A percentile compares a stretch with the other conserved stretches of the same genome.
Evolutionary conservation across 2,329 filamentous ascomycete genomes (phyloP).

Genomic region (Aspergillus melleus): DNA sequence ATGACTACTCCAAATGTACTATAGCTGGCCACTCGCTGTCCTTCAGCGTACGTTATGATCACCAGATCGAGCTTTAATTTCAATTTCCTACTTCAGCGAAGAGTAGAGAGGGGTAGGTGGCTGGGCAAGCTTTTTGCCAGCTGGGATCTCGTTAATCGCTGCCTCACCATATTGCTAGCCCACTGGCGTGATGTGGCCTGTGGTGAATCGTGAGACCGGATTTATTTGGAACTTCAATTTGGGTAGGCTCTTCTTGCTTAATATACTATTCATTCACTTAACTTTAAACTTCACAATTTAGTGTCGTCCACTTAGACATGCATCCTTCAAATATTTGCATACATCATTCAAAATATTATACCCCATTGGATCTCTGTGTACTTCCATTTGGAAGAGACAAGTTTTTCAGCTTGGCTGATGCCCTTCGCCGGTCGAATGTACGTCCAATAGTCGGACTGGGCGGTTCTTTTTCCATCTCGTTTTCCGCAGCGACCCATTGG

Average conservation of each 20-base stretch:
- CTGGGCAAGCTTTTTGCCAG: too few species aligned
- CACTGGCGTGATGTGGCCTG: too few species aligned
- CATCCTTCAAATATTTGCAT: not conserved
- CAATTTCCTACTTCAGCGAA: too few species aligned
- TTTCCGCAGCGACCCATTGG: not conserved
- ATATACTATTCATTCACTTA: not conserved
- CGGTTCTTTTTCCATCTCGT: not conserved
- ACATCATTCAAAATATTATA: not conserved
- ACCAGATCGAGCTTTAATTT: too few species aligned
- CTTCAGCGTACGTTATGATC: too few species aligned
- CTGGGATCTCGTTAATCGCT: too few species aligned
- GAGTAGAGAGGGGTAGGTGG: too few species aligned
- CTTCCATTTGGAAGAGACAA: not conserved
- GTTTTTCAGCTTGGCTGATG: not conserved
- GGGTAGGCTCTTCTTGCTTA: too few species aligned
- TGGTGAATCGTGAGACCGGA: not conserved
- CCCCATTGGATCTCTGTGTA: not conserved
- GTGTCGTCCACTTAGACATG: not conserved
- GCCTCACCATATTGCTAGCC: too few species aligned
- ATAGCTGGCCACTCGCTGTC: not conserved
- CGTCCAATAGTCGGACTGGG: constrained; percentile 4
- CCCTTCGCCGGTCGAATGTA: not conserved
- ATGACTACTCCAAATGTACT: too few species aligned
- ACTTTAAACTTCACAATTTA: not conserved
- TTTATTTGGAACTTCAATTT: not conserved